Evolutionary conservation across 2,329 filamentous ascomycete genomes (phyloP).

Genomic region (Pseudopithomyces maydicus): DNA sequence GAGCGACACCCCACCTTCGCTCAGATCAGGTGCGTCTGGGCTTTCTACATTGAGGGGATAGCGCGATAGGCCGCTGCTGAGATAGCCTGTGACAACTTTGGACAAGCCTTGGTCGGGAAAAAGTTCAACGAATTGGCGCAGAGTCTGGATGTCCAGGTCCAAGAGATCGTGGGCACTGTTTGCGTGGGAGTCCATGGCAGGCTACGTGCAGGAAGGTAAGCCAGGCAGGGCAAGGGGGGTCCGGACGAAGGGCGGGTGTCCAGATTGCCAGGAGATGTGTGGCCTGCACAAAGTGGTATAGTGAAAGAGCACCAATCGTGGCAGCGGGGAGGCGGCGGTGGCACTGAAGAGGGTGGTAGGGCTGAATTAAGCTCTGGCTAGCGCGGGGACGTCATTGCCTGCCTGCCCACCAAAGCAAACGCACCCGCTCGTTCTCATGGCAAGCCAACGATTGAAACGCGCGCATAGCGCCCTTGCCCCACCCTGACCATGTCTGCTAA

Average conservation of each 20-base stretch:
- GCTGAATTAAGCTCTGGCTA: constrained; percentile 32
- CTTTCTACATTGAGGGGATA: constrained; percentile 63
- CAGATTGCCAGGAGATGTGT: not conserved
- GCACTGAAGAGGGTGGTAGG: constrained; percentile 28
- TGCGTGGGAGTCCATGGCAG: constrained; percentile 40
- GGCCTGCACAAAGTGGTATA: not conserved
- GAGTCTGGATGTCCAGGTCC: constrained; percentile 77
- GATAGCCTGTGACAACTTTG: constrained; percentile 79
- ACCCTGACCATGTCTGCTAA: constrained; percentile 56
- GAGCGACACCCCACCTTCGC: constrained; percentile 43
- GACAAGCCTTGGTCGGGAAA: constrained; percentile 85
- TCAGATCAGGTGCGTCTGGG: constrained; percentile 52
- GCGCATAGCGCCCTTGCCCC: constrained; percentile 1
- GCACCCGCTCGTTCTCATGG: constrained; percentile 26
- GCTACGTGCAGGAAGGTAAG: constrained; percentile 4
- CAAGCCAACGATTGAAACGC: constrained; percentile 19
- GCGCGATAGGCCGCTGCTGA: constrained; percentile 83
- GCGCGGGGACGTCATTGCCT: constrained; percentile 28
- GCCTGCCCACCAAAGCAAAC: constrained; percentile 13
- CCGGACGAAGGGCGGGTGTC: not conserved
- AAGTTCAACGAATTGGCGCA: constrained; percentile 79
- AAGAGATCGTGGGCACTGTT: constrained; percentile 47
- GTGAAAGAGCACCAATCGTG: not conserved
- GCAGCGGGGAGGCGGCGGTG: constrained; percentile 17
- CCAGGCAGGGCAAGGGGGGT: not conserved